Conservation (phyloP, 306 rosid species). For the Vigna unguiculata region DNA sequence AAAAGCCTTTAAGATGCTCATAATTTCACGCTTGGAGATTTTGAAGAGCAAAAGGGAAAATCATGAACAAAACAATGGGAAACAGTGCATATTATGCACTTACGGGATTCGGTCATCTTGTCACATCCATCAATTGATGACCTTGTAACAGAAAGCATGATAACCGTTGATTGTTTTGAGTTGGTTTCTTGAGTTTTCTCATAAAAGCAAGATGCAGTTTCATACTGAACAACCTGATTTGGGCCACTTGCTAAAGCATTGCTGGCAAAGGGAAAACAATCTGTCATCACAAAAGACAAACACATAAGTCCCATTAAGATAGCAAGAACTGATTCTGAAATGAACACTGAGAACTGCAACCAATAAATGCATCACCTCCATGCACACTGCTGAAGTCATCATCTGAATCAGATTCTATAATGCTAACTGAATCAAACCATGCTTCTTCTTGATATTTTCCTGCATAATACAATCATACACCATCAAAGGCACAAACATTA, state of each 20-base stretch:
- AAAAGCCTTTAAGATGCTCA: background rate
- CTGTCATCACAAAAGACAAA: constrained; percentile 50
- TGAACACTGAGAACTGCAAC: constrained; percentile 18
- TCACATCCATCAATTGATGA: constrained; percentile 68
- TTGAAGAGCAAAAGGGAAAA: background rate
- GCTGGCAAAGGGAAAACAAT: constrained; percentile 62
- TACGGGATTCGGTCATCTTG: constrained; percentile 57
- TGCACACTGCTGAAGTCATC: constrained; percentile 88
- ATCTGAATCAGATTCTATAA: constrained; percentile 83
- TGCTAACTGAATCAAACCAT: constrained; percentile 89
- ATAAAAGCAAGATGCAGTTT: constrained; percentile 72
- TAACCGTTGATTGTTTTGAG: constrained; percentile 69
- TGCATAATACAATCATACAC: constrained; percentile 30
- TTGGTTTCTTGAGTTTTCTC: constrained; percentile 68
- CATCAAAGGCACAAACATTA: constrained; percentile 13
- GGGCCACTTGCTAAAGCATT: constrained; percentile 62
- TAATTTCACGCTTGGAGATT: constrained; percentile 1
- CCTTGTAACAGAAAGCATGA: constrained; percentile 76
- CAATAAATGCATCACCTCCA: constrained; percentile 68
- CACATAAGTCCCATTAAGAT: constrained; percentile 22
- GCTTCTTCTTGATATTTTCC: constrained; percentile 80
- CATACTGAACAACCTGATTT: constrained; percentile 74
- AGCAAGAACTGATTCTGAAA: constrained; percentile 10
- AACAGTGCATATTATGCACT: constrained; percentile 37
- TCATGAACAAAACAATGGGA: constrained; percentile 3